Conservation (phyloP, 208 protist genomes). For the Acanthamoeba lenticulata region DNA sequence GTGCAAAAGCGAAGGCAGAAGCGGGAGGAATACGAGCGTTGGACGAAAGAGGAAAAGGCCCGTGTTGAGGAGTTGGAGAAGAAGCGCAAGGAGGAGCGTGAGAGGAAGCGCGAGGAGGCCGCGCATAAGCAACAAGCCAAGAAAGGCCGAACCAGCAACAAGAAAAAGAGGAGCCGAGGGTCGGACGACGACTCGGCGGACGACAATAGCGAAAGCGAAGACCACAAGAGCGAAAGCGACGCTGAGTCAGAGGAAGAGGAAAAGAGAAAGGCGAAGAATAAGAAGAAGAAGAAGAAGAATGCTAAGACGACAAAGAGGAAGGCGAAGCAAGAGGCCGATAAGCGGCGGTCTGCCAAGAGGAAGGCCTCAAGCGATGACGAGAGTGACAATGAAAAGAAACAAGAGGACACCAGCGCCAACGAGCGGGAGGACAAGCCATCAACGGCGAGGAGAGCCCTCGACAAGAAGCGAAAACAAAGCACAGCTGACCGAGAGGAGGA, state of each 20-base stretch:
- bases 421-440: background rate
- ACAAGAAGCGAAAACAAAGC: background rate
- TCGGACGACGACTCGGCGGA: background rate
- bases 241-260: background rate
- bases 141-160: background rate
- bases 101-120: conserved; percentile 7
- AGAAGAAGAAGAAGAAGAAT: background rate
- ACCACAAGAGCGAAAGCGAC: background rate
- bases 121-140: background rate
- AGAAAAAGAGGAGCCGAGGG: background rate
- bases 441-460: background rate
- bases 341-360: background rate
- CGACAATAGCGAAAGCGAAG: background rate
- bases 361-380: background rate
- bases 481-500: background rate
- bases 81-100: background rate
- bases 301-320: background rate
- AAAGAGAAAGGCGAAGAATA: background rate
- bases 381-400: background rate
- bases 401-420: background rate
- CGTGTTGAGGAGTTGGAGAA: background rate
- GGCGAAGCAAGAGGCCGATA: background rate
- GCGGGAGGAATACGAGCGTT: background rate
- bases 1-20: background rate
- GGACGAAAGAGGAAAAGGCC: background rate